Conservation (phyloP, 495 filamentous ascomycete genomes). For the Neurospora sp. region DNA sequence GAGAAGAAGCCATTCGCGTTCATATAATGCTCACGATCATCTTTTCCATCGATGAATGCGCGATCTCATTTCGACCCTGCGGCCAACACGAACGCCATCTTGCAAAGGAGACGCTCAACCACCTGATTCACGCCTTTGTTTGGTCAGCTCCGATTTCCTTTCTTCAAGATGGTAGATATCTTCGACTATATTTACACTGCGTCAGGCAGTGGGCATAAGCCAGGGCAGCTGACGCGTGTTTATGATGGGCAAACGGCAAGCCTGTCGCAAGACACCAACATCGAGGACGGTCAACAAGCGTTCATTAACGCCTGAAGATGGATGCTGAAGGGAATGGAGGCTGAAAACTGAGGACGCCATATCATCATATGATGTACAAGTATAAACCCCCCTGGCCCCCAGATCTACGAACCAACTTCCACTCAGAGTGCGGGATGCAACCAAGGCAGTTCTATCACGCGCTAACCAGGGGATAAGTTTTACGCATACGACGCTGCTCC, state of each 20-base stretch:
- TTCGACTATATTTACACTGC: too few species aligned
- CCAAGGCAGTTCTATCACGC: neutral
- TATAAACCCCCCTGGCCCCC: neutral
- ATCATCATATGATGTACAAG: neutral
- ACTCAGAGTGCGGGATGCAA: neutral
- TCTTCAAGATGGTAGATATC: too few species aligned
- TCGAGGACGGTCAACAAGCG: neutral
- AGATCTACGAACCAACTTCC: neutral
- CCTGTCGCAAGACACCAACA: neutral
- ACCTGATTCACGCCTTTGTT: neutral
- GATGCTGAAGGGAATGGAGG: neutral
- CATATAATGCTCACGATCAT: neutral
- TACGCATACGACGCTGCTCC: neutral
- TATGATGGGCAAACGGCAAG: neutral
- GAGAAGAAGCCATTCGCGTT: conserved; percentile 4
- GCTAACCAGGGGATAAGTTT: neutral
- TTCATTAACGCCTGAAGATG: neutral
- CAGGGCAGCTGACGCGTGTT: neutral
- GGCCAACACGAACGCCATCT: neutral
- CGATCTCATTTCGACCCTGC: neutral
- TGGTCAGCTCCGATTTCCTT: neutral
- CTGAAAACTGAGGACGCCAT: neutral
- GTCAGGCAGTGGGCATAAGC: neutral
- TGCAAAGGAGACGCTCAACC: neutral
- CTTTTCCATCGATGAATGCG: neutral